Evolutionary conservation across 2,329 filamentous ascomycete species (phyloP).

Genomic region (Fusarium drepaniforme): DNA sequence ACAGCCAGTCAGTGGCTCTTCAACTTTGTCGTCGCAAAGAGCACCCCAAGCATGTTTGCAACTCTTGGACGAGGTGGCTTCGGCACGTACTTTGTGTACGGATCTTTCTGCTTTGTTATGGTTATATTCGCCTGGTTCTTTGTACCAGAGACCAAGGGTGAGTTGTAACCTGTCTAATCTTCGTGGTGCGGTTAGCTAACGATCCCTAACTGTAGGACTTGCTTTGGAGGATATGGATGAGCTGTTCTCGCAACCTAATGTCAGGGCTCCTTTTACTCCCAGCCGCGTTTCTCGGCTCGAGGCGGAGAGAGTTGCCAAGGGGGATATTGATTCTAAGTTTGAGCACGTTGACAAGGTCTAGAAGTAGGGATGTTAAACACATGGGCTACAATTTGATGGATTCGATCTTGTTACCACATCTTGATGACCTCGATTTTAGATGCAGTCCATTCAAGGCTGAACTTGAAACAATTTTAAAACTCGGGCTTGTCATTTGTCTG

Average conservation of each 20-base stretch:
- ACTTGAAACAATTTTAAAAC: neutral
- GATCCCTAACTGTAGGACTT: neutral
- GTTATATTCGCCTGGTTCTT: slow-evolving; percentile 4
- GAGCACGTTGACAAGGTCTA: neutral
- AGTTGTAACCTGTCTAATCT: neutral
- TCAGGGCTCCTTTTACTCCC: neutral
- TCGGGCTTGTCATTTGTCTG: neutral
- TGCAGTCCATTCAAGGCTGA: neutral
- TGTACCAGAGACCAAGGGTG: neutral
- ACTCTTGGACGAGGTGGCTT: slow-evolving; percentile 13
- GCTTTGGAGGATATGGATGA: neutral
- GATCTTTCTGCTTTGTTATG: slow-evolving; percentile 24
- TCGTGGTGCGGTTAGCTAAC: neutral
- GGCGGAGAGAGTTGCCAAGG: neutral
- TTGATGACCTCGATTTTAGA: neutral
- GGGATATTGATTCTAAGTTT: neutral
- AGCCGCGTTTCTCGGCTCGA: neutral
- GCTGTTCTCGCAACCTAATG: neutral
- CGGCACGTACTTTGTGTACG: slow-evolving; percentile 26
- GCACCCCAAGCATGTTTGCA: slow-evolving; percentile 22
- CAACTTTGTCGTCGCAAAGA: slow-evolving; percentile 27
- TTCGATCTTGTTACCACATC: neutral
- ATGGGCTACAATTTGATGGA: neutral
- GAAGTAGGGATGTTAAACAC: neutral
- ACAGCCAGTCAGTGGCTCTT: slow-evolving; percentile 26